A percentile compares a stretch with the other conserved stretches of the same genome.
Conservation (phyloP, 306 rosid species). For the Prunus mongolica region DNA sequence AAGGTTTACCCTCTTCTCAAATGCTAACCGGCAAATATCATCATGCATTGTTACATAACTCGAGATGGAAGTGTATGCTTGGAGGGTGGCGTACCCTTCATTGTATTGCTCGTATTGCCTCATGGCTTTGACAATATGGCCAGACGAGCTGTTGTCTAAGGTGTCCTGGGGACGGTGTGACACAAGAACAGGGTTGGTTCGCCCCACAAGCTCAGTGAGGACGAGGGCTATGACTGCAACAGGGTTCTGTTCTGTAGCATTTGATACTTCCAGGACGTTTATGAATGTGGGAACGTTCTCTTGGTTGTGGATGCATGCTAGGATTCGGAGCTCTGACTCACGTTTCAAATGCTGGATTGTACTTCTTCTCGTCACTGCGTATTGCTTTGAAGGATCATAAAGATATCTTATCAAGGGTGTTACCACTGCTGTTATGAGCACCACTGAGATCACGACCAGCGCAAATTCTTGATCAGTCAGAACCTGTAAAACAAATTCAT, state of each 20-base stretch:
- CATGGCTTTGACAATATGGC: conserved; percentile 45
- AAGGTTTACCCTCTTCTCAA: conserved; percentile 37
- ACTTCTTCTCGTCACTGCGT: conserved; percentile 26
- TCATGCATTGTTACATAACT: conserved; percentile 35
- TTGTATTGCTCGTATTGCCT: conserved; percentile 34
- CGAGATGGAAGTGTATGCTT: conserved; percentile 54
- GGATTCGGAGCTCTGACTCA: conserved; percentile 42
- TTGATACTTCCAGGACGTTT: conserved; percentile 55
- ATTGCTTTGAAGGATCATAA: conserved; percentile 48
- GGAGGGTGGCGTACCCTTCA: conserved; percentile 29
- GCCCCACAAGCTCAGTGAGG: conserved; percentile 53
- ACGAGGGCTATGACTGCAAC: conserved; percentile 40
- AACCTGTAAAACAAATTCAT: conserved; percentile 26
- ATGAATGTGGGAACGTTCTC: conserved; percentile 46
- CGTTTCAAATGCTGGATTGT: conserved; percentile 45
- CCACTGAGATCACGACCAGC: conserved; percentile 31
- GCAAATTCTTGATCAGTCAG: conserved; percentile 43
- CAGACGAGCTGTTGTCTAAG: conserved; percentile 5
- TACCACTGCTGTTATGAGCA: conserved; percentile 35
- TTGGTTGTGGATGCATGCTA: conserved; percentile 44
- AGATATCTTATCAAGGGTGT: conserved; percentile 42
- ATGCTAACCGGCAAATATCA: conserved; percentile 38
- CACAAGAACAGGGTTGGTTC: conserved; percentile 46
- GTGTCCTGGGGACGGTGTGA: conserved; percentile 33
- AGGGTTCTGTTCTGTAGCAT: conserved; percentile 48